Evolutionary conservation across 2,329 filamentous ascomycete genomes (phyloP).

Genomic region (Sporothrix inflata): DNA sequence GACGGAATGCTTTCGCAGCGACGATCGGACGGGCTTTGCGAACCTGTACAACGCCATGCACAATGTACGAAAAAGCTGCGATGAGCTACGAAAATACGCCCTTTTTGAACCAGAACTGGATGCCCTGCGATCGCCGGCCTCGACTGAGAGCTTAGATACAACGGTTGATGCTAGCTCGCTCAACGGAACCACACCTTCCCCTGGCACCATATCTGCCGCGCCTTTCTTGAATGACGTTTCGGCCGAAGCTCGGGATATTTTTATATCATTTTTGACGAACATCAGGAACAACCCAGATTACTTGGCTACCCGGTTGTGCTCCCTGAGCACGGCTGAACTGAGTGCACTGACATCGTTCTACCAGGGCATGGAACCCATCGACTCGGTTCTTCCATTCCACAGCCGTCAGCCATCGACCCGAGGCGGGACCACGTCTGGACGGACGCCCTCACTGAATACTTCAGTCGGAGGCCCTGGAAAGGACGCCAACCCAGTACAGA

Average conservation of each 20-base stretch:
- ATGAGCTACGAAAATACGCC: slow-evolving; percentile 71
- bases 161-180: slow-evolving; percentile 44
- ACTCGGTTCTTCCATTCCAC: slow-evolving; percentile 78
- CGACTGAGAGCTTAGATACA: slow-evolving; percentile 55
- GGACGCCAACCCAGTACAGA: slow-evolving; percentile 65
- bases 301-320: slow-evolving; percentile 78
- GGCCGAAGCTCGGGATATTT: slow-evolving; percentile 70
- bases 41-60: slow-evolving; percentile 76
- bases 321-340: slow-evolving; percentile 75
- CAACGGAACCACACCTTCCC: slow-evolving; percentile 40
- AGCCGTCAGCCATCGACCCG: slow-evolving; percentile 51
- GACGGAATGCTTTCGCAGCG: slow-evolving; percentile 75
- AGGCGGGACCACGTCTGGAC: slow-evolving; percentile 37
- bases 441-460: slow-evolving; percentile 14
- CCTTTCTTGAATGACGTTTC: slow-evolving; percentile 76
- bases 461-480: slow-evolving; percentile 7
- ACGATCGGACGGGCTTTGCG: slow-evolving; percentile 78
- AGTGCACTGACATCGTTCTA: slow-evolving; percentile 77
- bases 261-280: slow-evolving; percentile 78
- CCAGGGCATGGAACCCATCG: slow-evolving; percentile 76
- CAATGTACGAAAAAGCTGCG: slow-evolving; percentile 77
- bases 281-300: slow-evolving; percentile 87
- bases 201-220: slow-evolving; percentile 49
- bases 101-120: slow-evolving; percentile 74
- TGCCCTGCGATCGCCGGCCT: slow-evolving; percentile 55